Percentiles rank a stretch among this genome's conserved stretches.
Evolutionary conservation across 805 yeast species (phyloP).

Genomic region (Saccharomycopsis sp.): DNA sequence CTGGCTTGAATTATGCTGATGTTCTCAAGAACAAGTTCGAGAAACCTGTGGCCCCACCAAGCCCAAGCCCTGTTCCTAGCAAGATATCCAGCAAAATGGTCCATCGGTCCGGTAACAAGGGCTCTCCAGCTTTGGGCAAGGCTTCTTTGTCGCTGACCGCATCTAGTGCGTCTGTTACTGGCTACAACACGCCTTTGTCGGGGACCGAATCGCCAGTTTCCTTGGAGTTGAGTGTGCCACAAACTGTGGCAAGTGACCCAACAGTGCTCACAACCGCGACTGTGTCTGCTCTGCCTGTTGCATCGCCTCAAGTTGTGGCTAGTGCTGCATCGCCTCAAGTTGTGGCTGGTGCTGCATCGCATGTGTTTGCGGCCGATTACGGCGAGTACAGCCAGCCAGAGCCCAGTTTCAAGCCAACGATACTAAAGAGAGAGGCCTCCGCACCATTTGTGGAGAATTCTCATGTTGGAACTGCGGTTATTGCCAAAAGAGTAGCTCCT

Average conservation of each 20-base stretch:
- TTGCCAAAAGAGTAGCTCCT: neutral
- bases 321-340: neutral
- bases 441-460: neutral
- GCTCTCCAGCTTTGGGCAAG: neutral
- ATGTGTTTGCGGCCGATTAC: neutral
- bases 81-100: neutral
- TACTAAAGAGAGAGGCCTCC: neutral
- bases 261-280: too few relatives aligned
- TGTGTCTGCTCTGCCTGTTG: too few relatives aligned
- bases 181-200: neutral
- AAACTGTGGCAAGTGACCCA: too few relatives aligned
- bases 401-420: neutral
- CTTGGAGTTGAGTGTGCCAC: too few relatives aligned
- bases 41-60: neutral
- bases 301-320: too few relatives aligned
- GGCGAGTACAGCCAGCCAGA: neutral
- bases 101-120: neutral
- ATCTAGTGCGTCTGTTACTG: neutral
- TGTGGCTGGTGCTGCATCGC: neutral
- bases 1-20: constrained; percentile 12
- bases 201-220: neutral
- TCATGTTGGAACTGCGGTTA: neutral
- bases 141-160: neutral
- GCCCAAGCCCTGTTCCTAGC: neutral
- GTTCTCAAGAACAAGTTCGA: constrained; percentile 7